phyloP scores from a whole-genome alignment of 1,284 basidiomycete species.

The Porodaedalea pini region DNA sequence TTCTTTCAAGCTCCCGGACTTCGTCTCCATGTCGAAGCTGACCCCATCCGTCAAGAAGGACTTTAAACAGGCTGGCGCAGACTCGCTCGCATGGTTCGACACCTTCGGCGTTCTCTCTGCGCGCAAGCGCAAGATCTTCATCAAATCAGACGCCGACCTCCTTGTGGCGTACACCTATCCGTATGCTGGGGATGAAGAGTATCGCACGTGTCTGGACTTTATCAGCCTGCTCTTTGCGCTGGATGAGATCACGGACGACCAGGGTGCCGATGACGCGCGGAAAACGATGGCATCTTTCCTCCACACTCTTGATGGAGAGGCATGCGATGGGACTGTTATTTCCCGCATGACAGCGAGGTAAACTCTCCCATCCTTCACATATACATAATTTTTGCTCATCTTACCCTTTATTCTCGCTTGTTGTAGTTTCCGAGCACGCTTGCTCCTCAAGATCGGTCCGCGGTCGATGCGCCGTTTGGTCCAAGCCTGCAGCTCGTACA shows the following conservation, averaged over 20 bases:
- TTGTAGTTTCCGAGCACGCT: constrained; percentile 12
- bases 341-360: constrained; percentile 18
- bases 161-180: constrained; percentile 61
- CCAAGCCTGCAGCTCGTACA: constrained; percentile 52
- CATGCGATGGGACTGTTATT: constrained; percentile 52
- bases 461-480: constrained; percentile 40
- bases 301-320: constrained; percentile 47
- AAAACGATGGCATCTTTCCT: constrained; percentile 51
- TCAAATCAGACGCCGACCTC: constrained; percentile 57
- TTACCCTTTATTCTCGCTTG: neutral
- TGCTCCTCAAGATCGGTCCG: constrained; percentile 15
- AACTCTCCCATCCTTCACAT: neutral
- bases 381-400: neutral
- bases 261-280: constrained; percentile 52
- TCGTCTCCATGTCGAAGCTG: constrained; percentile 35
- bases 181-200: constrained; percentile 54
- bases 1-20: constrained; percentile 55
- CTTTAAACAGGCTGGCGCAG: constrained; percentile 49
- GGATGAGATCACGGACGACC: constrained; percentile 69
- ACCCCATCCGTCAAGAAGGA: constrained; percentile 42
- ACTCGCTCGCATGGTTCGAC: constrained; percentile 61
- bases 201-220: constrained; percentile 61
- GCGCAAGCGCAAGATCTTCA: constrained; percentile 57
- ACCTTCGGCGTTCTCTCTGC: constrained; percentile 57
- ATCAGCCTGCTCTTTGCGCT: constrained; percentile 65